Base-by-base conservation (phyloP, 495 filamentous ascomycete genomes). In the Penicillium parvum region DNA sequence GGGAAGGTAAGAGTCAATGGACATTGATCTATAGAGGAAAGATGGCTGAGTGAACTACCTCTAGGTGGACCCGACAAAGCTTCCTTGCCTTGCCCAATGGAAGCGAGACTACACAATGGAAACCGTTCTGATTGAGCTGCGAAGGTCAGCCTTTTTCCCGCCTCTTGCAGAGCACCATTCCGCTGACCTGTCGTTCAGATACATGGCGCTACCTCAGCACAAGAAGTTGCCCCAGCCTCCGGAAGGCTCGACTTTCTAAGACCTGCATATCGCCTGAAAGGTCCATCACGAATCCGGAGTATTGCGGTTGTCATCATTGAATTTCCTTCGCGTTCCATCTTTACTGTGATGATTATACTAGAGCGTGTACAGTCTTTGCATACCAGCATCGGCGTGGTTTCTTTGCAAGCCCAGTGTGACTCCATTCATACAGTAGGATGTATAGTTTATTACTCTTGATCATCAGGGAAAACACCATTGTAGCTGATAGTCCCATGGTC, bases 171-270 rank as follows among this genome's bases (percentile, higher is more conserved):
- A 26, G 4, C 5, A 26, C 18, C 1, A 5, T 17, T 15, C 8
- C 21, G 10, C 41, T 55, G 22, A 58, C 44, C 9, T 8, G 5
- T 32, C 2, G 51, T 54, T 49, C 51, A 95, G 90, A 64, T 94
- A 85, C 54, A 98, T 98, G 92, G 91, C 91, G n/a, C 75, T 88
- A 33, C 83, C 87, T 18, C 79, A 84, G 54, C 79, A 96, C 68
- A 96, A 96, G 77, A 97, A 97, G 69, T 78, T 97, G 9, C 84
- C 88, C 10, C 92, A 98, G 61, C 92, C 94, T 38, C 74, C 87
- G 3, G 92, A 98, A 68, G 90, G 90, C 32, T 81, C 84, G 33
- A 88, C 78, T 42, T 96, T 84, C 59, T 74, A 55, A 56, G 35
- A 35, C 26, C 30, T 37, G 30, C 40, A 45, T 46, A 19, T 52